These are phyloP conservation scores for Colletotrichum siamense DNA, from an alignment of 2,329 filamentous ascomycete genomes.

Conservation along the genomic window DNA sequence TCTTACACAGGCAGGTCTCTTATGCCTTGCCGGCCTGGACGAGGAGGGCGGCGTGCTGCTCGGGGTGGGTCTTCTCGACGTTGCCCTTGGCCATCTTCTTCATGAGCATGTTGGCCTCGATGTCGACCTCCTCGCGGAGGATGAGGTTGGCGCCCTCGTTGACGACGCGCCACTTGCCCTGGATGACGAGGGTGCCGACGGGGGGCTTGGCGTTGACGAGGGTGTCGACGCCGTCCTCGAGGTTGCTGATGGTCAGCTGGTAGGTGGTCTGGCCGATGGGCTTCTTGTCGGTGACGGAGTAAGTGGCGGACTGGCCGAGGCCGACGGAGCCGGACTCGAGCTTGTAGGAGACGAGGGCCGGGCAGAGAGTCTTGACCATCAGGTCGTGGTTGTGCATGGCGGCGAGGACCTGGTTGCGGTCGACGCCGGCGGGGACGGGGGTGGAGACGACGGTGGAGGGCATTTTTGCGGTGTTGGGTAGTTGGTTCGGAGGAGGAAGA, in stretches of 20 bases:
- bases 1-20: background rate
- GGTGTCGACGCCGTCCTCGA: constrained; percentile 18
- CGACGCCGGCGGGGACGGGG: constrained; percentile 18
- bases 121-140: constrained; percentile 18
- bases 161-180: constrained; percentile 17
- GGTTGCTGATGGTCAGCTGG: constrained; percentile 21
- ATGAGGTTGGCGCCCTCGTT: constrained; percentile 3
- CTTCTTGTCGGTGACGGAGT: constrained; percentile 22
- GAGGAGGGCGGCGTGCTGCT: constrained; percentile 18
- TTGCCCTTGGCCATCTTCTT: constrained; percentile 24
- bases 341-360: constrained; percentile 15
- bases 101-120: constrained; percentile 21
- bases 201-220: constrained; percentile 21
- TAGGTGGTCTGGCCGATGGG: constrained; percentile 22
- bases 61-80: constrained; percentile 21
- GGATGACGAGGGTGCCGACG: constrained; percentile 16
- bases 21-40: constrained; percentile 20
- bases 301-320: constrained; percentile 10
- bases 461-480: background rate
- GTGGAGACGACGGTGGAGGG: constrained; percentile 6
- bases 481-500: background rate
- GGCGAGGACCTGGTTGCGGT: background rate
- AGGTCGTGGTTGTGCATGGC: constrained; percentile 21
- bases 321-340: constrained; percentile 14
- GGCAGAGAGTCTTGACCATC: constrained; percentile 22